Base-by-base conservation (phyloP, 2,329 filamentous ascomycete genomes). In the Fusarium sp. region DNA sequence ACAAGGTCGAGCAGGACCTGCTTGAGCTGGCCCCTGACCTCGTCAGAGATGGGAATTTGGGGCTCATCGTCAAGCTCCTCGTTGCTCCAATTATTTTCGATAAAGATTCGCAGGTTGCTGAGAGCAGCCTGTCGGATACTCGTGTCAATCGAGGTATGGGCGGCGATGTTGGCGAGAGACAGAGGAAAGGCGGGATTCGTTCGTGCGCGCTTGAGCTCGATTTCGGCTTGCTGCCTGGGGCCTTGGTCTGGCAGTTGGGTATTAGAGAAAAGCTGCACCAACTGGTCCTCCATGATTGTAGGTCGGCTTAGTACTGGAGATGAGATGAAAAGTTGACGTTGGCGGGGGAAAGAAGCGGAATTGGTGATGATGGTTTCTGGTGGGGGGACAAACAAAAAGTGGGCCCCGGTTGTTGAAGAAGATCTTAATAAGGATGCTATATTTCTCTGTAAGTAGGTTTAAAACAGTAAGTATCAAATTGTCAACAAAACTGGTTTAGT, bases 201-300 rank as follows among this genome's bases (percentile, higher is more conserved):
- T 78, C 92, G 91, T 69, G 92, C 88, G 69, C 88, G 88, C 78
- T 90, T 89, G 52, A 98, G 88, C 75, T 94, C 92, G 77, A 91
- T 86, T 83, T 99, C 96, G 74, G 96, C 96, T 78, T 92, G 90
- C 79, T 93, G 94, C 80, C 95, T 91, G 59, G 92, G 90, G 57
- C 83, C 90, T 79, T 95, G 91, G 62, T 90, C 88, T 64, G 92
- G 76, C 69, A 91, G 90, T 83, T 97, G 94, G 50, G 95, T 97
- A 81, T 94, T 93, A 76, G 91, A 89, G 70, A 99, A 90, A 79
- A 98, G 88, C 81, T 91, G 90, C 75, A 96, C 90, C 80, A 99
- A 89, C 85, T 97, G 91, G 83, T 97, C 91, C 87, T 97, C 95
- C 94, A 97, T 97, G 75, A 67, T 77, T 75, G 68, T 60, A 46